phyloP scores from a whole-genome alignment of 1,139 yeast genomes.

The Nadsonia commutata region DNA sequence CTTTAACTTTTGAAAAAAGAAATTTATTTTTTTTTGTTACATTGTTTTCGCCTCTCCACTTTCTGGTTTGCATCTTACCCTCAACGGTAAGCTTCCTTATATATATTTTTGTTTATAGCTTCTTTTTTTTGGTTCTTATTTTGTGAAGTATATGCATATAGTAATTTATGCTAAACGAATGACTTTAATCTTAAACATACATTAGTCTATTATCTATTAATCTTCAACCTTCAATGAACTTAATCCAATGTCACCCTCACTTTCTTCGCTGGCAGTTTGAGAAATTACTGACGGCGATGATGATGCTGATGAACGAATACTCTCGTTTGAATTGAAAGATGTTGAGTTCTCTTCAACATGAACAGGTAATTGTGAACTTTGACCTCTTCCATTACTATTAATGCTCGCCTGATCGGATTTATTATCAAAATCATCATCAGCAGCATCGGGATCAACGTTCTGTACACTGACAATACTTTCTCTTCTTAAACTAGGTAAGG shows the following conservation, averaged over 20 bases:
- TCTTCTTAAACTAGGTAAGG: neutral
- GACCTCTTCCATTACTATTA: neutral
- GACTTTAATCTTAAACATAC: too few relatives aligned
- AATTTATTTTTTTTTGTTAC: neutral
- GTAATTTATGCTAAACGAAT: too few relatives aligned
- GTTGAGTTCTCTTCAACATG: neutral
- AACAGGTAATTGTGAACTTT: neutral
- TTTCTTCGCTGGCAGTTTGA: too few relatives aligned
- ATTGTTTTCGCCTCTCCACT: neutral
- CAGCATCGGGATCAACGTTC: neutral
- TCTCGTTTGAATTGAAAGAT: too few relatives aligned
- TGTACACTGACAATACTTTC: neutral
- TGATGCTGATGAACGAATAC: too few relatives aligned
- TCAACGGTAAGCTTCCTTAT: neutral
- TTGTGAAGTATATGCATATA: too few relatives aligned
- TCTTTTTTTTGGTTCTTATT: neutral
- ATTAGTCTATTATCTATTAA: neutral
- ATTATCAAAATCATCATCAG: constrained; percentile 5
- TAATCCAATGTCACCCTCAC: neutral
- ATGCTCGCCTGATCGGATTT: neutral
- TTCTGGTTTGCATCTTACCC: neutral
- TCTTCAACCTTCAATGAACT: neutral
- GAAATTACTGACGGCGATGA: too few relatives aligned
- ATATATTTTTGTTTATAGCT: neutral
- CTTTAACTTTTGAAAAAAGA: neutral